phyloP scores from a whole-genome alignment of 306 rosid genomes.

The Erythrophleum fordii region DNA sequence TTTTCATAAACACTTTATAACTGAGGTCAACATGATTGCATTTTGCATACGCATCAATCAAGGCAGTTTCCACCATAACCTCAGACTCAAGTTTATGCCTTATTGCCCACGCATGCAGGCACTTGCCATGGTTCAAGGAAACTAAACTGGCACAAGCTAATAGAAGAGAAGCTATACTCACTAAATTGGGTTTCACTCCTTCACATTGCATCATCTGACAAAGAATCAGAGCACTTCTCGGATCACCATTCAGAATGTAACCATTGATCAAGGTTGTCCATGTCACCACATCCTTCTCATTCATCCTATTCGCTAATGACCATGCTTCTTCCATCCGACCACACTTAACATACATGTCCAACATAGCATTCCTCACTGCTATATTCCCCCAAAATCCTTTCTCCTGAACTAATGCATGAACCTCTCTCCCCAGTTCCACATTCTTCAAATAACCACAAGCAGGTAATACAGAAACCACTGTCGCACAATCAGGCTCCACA shows the following conservation, averaged over 20 bases:
- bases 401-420: constrained; percentile 59
- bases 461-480: constrained; percentile 78
- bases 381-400: constrained; percentile 61
- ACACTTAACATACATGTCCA: constrained; percentile 88
- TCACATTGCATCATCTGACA: constrained; percentile 66
- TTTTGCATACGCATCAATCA: constrained; percentile 77
- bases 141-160: constrained; percentile 67
- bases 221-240: constrained; percentile 64
- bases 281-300: constrained; percentile 76
- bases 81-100: constrained; percentile 69
- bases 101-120: constrained; percentile 81
- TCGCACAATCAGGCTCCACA: constrained; percentile 75
- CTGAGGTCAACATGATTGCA: constrained; percentile 53
- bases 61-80: constrained; percentile 79
- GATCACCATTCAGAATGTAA: constrained; percentile 66
- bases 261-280: constrained; percentile 91
- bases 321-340: constrained; percentile 66
- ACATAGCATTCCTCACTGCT: constrained; percentile 62
- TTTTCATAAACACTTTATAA: constrained; percentile 57
- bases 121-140: constrained; percentile 58
- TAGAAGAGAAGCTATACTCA: constrained; percentile 71
- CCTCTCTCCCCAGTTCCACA: constrained; percentile 58
- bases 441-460: constrained; percentile 68
- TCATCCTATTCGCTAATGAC: constrained; percentile 47
- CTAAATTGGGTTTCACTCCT: constrained; percentile 70